Conservation (phyloP, 208 protist genomes). For the Crithidia fasciculata region DNA sequence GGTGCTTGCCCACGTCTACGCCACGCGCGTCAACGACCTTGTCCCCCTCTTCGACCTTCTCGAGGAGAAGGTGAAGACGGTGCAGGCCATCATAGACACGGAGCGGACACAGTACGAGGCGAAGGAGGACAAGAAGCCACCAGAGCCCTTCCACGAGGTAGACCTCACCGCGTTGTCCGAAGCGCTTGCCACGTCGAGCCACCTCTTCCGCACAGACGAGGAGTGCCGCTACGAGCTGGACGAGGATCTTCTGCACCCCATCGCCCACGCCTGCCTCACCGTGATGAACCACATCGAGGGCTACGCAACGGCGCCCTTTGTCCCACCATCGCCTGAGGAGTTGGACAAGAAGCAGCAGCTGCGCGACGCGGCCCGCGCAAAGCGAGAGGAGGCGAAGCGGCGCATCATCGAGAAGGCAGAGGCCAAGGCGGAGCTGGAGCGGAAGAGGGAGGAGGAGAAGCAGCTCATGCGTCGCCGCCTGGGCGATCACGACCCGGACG, state of each 20-base stretch:
- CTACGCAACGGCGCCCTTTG: conserved; percentile 69
- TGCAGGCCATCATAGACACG: conserved; percentile 62
- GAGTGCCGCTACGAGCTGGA: conserved; percentile 83
- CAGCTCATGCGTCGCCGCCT: conserved; percentile 57
- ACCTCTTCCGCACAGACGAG: conserved; percentile 79
- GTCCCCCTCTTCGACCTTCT: conserved; percentile 76
- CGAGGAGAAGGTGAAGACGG: conserved; percentile 36
- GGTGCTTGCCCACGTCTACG: conserved; percentile 79
- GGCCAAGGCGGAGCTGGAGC: conserved; percentile 55
- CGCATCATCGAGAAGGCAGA: conserved; percentile 48
- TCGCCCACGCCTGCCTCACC: conserved; percentile 78
- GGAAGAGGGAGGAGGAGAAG: conserved; percentile 70
- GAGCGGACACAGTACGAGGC: conserved; percentile 56
- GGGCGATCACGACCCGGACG: conserved; percentile 35
- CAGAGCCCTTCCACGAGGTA: conserved; percentile 72
- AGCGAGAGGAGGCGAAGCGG: conserved; percentile 69
- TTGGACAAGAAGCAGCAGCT: conserved; percentile 57
- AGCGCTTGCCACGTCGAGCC: conserved; percentile 40
- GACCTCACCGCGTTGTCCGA: conserved; percentile 42
- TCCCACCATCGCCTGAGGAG: conserved; percentile 54
- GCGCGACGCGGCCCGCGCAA: conserved; percentile 55
- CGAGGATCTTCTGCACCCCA: conserved; percentile 87
- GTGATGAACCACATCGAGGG: conserved; percentile 87
- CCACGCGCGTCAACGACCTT: conserved; percentile 79
- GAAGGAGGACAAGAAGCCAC: conserved; percentile 50